Percentiles rank a stretch among this genome's conserved stretches.
Evolutionary conservation across 805 yeast species (phyloP).

Genomic region (Phaffomyces opuntiae): DNA sequence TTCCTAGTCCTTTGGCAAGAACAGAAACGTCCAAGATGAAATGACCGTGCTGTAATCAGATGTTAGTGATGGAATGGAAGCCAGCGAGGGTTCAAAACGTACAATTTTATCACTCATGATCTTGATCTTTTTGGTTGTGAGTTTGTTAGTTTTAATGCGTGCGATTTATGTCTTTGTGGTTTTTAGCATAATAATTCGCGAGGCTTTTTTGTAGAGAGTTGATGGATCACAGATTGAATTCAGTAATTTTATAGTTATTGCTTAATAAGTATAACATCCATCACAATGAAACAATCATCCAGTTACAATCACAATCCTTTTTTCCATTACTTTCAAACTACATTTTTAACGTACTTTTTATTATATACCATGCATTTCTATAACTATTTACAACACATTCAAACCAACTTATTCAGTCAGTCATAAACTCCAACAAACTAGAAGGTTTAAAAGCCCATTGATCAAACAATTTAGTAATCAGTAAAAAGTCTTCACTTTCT

Average conservation of each 20-base stretch:
- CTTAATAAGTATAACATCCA: too few species aligned
- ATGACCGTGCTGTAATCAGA: constrained; percentile 14
- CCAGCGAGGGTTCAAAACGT: neutral
- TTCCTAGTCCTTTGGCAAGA: constrained; percentile 61
- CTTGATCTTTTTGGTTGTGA: neutral
- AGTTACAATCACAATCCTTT: too few species aligned
- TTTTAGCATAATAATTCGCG: neutral
- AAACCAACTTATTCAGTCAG: too few species aligned
- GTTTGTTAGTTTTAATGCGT: too few species aligned
- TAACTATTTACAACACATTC: neutral
- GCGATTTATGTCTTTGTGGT: neutral
- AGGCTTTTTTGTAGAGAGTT: too few species aligned
- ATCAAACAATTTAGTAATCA: constrained; percentile 45
- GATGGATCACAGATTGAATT: too few species aligned
- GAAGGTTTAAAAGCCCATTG: constrained; percentile 87
- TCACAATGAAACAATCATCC: too few species aligned
- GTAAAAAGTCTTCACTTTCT: constrained; percentile 45
- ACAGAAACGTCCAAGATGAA: constrained; percentile 64
- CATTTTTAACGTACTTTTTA: too few species aligned
- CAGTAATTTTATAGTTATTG: too few species aligned
- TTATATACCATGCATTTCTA: too few species aligned
- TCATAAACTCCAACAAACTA: constrained; percentile 23
- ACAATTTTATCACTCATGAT: neutral
- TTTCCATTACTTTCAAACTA: too few species aligned
- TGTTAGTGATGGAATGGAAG: neutral